A percentile compares a stretch with the other conserved stretches of the same genome.
Evolutionary conservation across 1,284 basidiomycete species (phyloP).

Genomic region (Pseudomicrostroma phylloplanum): DNA sequence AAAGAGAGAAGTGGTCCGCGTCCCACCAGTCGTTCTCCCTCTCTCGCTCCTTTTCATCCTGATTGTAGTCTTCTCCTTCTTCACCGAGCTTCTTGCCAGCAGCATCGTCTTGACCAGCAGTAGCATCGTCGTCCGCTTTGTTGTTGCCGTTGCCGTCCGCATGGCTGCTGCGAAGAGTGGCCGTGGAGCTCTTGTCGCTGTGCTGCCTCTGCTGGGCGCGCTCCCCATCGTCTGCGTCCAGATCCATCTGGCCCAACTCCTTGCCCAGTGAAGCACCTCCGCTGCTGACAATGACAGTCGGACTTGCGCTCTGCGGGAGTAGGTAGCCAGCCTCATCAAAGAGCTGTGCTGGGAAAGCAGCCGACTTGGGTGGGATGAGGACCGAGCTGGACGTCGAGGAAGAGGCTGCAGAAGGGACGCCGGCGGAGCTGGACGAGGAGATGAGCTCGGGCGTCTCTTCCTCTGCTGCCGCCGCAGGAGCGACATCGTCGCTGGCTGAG

Average conservation of each 20-base stretch:
- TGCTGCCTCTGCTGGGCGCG: constrained; percentile 14
- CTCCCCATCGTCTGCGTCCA: too few relatives aligned
- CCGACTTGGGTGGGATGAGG: constrained; percentile 24
- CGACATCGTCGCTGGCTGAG: constrained; percentile 12
- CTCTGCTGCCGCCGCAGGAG: constrained; percentile 23
- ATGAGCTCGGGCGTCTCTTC: constrained; percentile 33
- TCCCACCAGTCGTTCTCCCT: constrained; percentile 32
- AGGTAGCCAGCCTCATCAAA: constrained; percentile 33
- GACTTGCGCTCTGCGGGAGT: constrained; percentile 35
- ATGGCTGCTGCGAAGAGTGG: neutral
- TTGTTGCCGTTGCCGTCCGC: constrained; percentile 11
- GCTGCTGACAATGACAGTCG: constrained; percentile 34
- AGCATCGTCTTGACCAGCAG: constrained; percentile 20
- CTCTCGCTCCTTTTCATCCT: constrained; percentile 23
- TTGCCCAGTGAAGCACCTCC: constrained; percentile 19
- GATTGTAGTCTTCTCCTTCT: constrained; percentile 30
- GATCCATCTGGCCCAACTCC: too few relatives aligned
- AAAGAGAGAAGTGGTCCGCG: constrained; percentile 22
- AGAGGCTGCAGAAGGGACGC: constrained; percentile 3
- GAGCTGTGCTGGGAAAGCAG: constrained; percentile 21
- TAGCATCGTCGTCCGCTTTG: constrained; percentile 16
- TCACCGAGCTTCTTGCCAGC: constrained; percentile 21
- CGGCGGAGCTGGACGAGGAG: constrained; percentile 12
- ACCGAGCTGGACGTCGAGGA: constrained; percentile 20
- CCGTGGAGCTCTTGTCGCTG: constrained; percentile 13